A percentile compares a stretch with the other conserved stretches of the same genome.
Conservation (phyloP, 2,329 filamentous ascomycete genomes). For the Aureobasidium sp. region DNA sequence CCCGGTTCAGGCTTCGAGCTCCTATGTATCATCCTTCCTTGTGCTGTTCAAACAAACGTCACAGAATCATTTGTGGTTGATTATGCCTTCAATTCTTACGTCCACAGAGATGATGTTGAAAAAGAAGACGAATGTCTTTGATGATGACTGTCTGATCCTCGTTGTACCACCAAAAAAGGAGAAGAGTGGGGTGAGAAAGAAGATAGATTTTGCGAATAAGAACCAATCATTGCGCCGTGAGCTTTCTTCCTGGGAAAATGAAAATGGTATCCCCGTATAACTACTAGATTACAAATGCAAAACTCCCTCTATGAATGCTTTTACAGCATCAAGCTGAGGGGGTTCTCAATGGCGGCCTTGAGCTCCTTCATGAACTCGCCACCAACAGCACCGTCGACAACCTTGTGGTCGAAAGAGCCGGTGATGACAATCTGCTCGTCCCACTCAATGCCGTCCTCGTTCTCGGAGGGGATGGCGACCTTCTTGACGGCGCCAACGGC, state of each 20-base stretch:
- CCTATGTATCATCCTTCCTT: neutral
- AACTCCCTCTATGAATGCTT: slow-evolving; percentile 2
- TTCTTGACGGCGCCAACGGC: slow-evolving; percentile 93
- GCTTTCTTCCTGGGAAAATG: slow-evolving; percentile 8
- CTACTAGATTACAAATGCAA: slow-evolving; percentile 16
- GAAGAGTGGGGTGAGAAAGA: neutral
- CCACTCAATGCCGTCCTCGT: slow-evolving; percentile 84
- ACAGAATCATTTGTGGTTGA: neutral
- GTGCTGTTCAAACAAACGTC: neutral
- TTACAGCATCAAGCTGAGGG: slow-evolving; percentile 86
- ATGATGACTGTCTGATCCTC: too few relatives aligned
- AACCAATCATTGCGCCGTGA: slow-evolving; percentile 12
- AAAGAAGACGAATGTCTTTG: too few relatives aligned
- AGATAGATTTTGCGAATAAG: slow-evolving; percentile 14
- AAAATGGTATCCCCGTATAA: slow-evolving; percentile 9
- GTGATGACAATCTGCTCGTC: slow-evolving; percentile 96
- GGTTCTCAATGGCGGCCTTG: slow-evolving; percentile 98
- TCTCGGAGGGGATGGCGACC: slow-evolving; percentile 81
- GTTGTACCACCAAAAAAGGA: neutral
- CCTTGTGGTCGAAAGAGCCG: slow-evolving; percentile 97
- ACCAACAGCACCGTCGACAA: slow-evolving; percentile 91
- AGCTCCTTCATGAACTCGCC: slow-evolving; percentile 95
- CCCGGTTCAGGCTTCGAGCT: neutral
- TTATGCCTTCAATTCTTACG: neutral
- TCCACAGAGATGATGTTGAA: neutral